Conservation (phyloP, 129 eudicot species). For the Escallonia rubra region DNA sequence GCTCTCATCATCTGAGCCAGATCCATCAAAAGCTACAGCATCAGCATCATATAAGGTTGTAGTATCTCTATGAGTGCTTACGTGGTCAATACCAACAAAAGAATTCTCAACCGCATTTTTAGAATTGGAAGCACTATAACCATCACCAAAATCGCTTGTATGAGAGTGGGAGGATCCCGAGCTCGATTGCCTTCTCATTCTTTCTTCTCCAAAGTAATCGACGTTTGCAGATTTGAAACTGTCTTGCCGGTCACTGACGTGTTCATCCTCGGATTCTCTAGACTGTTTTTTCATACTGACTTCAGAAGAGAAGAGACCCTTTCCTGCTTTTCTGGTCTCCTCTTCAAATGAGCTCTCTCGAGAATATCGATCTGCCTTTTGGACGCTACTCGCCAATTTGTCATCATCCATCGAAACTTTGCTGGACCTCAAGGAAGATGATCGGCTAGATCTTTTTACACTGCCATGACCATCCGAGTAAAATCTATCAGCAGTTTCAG, state of each 20-base stretch:
- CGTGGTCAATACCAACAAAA: slow-evolving; percentile 18
- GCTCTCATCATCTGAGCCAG: slow-evolving; percentile 36
- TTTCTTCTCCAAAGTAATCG: slow-evolving; percentile 30
- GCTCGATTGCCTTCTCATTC: slow-evolving; percentile 28
- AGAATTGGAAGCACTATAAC: slow-evolving; percentile 18
- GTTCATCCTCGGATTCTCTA: slow-evolving; percentile 14
- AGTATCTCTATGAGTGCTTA: slow-evolving; percentile 20
- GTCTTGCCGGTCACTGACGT: slow-evolving; percentile 11
- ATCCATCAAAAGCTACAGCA: slow-evolving; percentile 41
- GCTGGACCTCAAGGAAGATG: slow-evolving; percentile 32
- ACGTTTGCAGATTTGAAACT: slow-evolving; percentile 21
- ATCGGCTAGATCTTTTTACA: slow-evolving; percentile 14
- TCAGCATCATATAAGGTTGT: slow-evolving; percentile 22
- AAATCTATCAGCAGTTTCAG: background rate
- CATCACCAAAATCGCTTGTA: slow-evolving; percentile 28
- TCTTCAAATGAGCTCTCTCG: slow-evolving; percentile 20
- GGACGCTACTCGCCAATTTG: slow-evolving; percentile 11
- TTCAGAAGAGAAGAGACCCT: slow-evolving; percentile 13
- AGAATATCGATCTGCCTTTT: slow-evolving; percentile 22
- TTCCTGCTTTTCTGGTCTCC: slow-evolving; percentile 16
- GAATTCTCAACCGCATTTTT: slow-evolving; percentile 10
- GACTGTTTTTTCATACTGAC: background rate
- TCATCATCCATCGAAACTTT: slow-evolving; percentile 30
- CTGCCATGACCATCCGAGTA: slow-evolving; percentile 16
- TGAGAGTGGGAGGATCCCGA: slow-evolving; percentile 27